phyloP scores from a whole-genome alignment of 805 yeast genomes.

The Ogataea zsoltii region DNA sequence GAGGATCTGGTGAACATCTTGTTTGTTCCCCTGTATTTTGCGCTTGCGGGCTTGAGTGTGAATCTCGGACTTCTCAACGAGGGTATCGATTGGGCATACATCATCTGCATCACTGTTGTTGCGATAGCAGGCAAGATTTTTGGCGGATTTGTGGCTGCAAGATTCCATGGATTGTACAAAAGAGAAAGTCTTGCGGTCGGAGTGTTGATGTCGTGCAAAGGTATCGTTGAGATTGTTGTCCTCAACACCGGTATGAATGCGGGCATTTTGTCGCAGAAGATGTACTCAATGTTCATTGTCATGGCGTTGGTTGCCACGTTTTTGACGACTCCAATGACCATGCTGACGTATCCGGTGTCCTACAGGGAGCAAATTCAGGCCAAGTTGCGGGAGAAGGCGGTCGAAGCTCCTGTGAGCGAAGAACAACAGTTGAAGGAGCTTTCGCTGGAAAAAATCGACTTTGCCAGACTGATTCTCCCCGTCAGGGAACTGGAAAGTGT shows the following conservation, averaged over 20 bases:
- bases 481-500: slow-evolving; percentile 30
- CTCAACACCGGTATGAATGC: slow-evolving; percentile 73
- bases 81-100: slow-evolving; percentile 79
- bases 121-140: slow-evolving; percentile 69
- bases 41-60: slow-evolving; percentile 73
- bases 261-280: slow-evolving; percentile 59
- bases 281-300: slow-evolving; percentile 77
- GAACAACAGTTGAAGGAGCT: slow-evolving; percentile 32
- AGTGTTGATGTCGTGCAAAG: slow-evolving; percentile 83
- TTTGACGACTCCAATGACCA: slow-evolving; percentile 72
- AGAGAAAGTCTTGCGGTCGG: slow-evolving; percentile 79
- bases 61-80: slow-evolving; percentile 61
- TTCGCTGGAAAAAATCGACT: slow-evolving; percentile 15
- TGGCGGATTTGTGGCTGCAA: slow-evolving; percentile 70
- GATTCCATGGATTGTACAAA: slow-evolving; percentile 61
- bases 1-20: slow-evolving; percentile 75
- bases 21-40: slow-evolving; percentile 76
- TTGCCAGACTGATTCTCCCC: slow-evolving; percentile 28
- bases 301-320: slow-evolving; percentile 82
- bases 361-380: slow-evolving; percentile 53
- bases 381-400: slow-evolving; percentile 21
- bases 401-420: slow-evolving; percentile 20
- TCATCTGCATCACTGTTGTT: slow-evolving; percentile 62
- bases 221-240: slow-evolving; percentile 83
- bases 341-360: slow-evolving; percentile 57